Conservation (phyloP, 2,329 filamentous ascomycete genomes). For the Xenosphaeropsis pyriputrescens region DNA sequence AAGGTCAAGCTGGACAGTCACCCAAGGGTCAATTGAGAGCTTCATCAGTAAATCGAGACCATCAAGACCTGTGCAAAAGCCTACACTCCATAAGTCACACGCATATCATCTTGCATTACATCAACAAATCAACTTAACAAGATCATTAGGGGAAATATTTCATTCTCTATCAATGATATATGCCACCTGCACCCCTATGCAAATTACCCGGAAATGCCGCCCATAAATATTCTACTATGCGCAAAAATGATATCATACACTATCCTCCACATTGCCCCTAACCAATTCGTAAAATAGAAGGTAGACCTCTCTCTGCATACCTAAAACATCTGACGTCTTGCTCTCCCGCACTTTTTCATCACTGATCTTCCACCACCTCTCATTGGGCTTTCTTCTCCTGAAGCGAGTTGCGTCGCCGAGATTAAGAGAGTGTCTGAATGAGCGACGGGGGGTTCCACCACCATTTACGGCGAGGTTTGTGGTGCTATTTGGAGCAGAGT, state of each 20-base stretch:
- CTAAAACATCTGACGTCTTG: conserved; percentile 79
- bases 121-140: too few species aligned
- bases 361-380: conserved; percentile 95
- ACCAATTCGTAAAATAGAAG: conserved; percentile 86
- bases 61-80: too few species aligned
- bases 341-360: conserved; percentile 94
- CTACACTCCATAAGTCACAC: too few species aligned
- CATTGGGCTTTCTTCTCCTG: conserved; percentile 46
- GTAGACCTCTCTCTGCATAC: conserved; percentile 94
- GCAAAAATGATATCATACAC: neutral
- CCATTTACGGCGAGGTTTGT: neutral
- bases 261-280: conserved; percentile 6
- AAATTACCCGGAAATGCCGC: too few species aligned
- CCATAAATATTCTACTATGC: neutral
- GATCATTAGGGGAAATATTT: too few species aligned
- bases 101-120: too few species aligned
- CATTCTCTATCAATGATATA: neutral
- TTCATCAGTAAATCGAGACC: too few species aligned
- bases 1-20: too few species aligned
- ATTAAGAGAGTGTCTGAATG: neutral
- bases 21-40: too few species aligned
- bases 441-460: neutral
- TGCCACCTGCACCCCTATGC: neutral
- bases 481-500: conserved; percentile 1
- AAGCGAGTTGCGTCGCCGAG: neutral